Percentiles rank a stretch among this genome's conserved stretches.
These are phyloP conservation scores for Ophiostoma triangulosporum DNA, from an alignment of 2,329 filamentous ascomycete genomes.

Conservation along the genomic window DNA sequence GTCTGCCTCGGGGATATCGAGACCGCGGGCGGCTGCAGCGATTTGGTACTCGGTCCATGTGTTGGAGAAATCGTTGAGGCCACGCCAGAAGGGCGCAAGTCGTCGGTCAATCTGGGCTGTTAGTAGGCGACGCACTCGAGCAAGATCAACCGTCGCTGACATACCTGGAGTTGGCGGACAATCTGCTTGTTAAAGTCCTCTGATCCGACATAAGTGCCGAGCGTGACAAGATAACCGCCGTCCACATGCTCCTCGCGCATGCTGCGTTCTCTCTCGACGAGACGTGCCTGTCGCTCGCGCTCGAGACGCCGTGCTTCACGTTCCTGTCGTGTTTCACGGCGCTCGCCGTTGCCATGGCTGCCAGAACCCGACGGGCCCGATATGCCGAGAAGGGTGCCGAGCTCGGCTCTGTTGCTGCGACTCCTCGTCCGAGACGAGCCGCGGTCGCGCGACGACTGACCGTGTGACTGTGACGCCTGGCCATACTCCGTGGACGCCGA, in stretches of 20 bases:
- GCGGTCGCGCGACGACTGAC: constrained; percentile 14
- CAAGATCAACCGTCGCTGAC: background rate
- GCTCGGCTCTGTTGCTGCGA: constrained; percentile 29
- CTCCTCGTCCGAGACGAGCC: constrained; percentile 16
- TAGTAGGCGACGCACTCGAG: too few species aligned
- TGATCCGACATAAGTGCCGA: constrained; percentile 80
- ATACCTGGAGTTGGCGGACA: constrained; percentile 82
- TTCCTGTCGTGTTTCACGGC: constrained; percentile 82
- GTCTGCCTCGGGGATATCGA: constrained; percentile 73
- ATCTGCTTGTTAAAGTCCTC: constrained; percentile 88
- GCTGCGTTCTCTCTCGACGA: constrained; percentile 80
- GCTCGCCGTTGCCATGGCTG: constrained; percentile 17
- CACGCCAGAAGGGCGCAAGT: constrained; percentile 90
- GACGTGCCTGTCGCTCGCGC: constrained; percentile 59
- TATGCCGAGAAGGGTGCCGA: constrained; percentile 19
- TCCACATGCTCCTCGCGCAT: constrained; percentile 87
- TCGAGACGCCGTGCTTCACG: constrained; percentile 76
- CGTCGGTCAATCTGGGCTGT: constrained; percentile 67
- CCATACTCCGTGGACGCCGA: constrained; percentile 7
- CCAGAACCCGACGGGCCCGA: background rate
- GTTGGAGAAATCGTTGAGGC: constrained; percentile 74
- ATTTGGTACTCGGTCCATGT: constrained; percentile 92
- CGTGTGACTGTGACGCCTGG: background rate
- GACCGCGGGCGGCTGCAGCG: constrained; percentile 74
- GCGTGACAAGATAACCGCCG: constrained; percentile 84